Conservation (phyloP, 1,284 basidiomycete species). For the Sphaerobolus stellatus region DNA sequence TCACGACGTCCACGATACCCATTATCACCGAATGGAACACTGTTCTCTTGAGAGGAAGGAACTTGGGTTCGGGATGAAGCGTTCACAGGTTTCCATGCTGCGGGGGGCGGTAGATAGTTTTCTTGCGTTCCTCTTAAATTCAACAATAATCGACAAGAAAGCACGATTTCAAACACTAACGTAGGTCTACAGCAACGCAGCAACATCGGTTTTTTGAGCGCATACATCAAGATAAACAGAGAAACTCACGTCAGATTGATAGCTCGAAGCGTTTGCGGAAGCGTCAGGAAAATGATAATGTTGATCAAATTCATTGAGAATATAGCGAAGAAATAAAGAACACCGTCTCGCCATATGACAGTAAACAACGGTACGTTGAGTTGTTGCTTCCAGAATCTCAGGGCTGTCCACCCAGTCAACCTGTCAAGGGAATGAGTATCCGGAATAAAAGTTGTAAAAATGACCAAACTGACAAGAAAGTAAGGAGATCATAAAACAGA, state of each 20-base stretch:
- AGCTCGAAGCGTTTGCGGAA: background rate
- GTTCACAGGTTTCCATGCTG: too few species aligned
- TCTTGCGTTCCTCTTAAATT: constrained; percentile 1
- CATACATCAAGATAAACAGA: background rate
- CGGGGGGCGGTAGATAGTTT: too few species aligned
- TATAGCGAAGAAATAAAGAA: constrained; percentile 3
- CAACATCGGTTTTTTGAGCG: background rate
- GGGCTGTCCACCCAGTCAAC: background rate
- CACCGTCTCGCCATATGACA: constrained; percentile 2
- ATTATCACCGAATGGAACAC: too few species aligned
- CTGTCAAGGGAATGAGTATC: background rate
- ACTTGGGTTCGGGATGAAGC: too few species aligned
- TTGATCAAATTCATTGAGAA: constrained; percentile 1
- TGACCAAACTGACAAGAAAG: background rate
- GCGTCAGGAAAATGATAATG: background rate
- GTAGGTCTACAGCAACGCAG: background rate
- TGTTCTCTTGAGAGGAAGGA: too few species aligned
- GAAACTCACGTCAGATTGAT: constrained; percentile 2
- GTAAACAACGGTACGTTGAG: background rate
- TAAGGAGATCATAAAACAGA: background rate
- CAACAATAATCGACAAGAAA: background rate
- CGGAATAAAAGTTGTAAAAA: too few species aligned
- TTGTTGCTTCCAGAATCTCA: background rate
- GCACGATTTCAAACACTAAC: constrained; percentile 1
- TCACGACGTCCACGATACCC: too few species aligned